Conservation (phyloP, 345 rosid species). For the Arabis hirsuta region DNA sequence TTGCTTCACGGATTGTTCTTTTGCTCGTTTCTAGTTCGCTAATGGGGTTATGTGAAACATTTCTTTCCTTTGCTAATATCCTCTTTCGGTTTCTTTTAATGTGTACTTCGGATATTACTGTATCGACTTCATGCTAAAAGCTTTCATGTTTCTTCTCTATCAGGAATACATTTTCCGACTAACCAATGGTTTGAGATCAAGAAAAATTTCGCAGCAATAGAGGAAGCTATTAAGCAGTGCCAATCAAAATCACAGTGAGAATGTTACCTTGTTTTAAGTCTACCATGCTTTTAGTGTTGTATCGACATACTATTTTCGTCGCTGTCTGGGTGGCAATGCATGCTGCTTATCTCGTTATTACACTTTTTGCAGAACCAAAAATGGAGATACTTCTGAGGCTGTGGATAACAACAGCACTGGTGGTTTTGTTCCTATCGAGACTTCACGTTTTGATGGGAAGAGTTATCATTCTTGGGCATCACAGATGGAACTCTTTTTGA, state of each 20-base stretch:
- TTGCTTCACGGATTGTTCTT: neutral
- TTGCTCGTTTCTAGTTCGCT: neutral
- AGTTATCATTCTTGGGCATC: slow-evolving; percentile 65
- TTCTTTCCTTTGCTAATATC: slow-evolving; percentile 5
- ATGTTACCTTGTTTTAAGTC: neutral
- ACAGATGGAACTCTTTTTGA: slow-evolving; percentile 65
- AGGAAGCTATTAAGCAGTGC: slow-evolving; percentile 59
- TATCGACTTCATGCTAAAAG: neutral
- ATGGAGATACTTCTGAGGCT: slow-evolving; percentile 43
- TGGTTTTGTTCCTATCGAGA: slow-evolving; percentile 49
- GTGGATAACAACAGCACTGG: slow-evolving; percentile 36
- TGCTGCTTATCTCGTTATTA: neutral
- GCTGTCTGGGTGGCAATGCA: too few relatives aligned
- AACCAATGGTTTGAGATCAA: slow-evolving; percentile 66
- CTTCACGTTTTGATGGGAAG: slow-evolving; percentile 75
- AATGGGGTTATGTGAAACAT: neutral
- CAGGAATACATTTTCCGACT: slow-evolving; percentile 60
- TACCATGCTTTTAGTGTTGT: neutral
- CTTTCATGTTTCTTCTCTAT: slow-evolving; percentile 34
- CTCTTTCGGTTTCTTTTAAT: neutral
- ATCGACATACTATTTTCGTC: neutral
- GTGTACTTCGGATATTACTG: neutral
- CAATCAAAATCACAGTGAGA: slow-evolving; percentile 62
- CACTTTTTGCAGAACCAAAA: slow-evolving; percentile 41
- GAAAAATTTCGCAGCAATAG: slow-evolving; percentile 57